These are phyloP conservation scores for Allantophomopsis cytisporea DNA, from an alignment of 2,329 filamentous ascomycete species.

Conservation along the genomic window DNA sequence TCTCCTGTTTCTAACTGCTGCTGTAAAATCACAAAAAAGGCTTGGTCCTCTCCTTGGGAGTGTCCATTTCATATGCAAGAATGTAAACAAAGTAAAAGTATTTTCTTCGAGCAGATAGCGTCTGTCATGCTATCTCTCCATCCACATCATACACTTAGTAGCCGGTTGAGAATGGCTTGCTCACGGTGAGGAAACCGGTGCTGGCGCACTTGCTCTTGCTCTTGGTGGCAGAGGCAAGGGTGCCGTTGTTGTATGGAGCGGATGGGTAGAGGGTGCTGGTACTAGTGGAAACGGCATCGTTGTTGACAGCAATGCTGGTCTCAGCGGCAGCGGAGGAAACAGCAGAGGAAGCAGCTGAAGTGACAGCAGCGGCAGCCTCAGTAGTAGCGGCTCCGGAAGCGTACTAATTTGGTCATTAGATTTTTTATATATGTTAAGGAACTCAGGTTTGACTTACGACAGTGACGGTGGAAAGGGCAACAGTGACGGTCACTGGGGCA, in stretches of 20 bases:
- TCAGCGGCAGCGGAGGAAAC: background rate
- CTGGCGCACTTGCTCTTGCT: conserved; percentile 11
- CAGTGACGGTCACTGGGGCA: background rate
- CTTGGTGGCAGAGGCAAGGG: conserved; percentile 5
- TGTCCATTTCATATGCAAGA: too few relatives aligned
- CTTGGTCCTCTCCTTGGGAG: too few relatives aligned
- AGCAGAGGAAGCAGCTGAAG: background rate
- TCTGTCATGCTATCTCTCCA: too few relatives aligned
- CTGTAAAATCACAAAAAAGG: too few relatives aligned
- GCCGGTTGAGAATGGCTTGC: conserved; percentile 5
- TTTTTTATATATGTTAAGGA: too few relatives aligned
- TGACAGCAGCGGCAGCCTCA: background rate
- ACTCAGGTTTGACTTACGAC: too few relatives aligned
- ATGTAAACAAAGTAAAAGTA: too few relatives aligned
- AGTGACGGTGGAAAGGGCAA: background rate
- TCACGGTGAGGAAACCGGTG: conserved; percentile 12
- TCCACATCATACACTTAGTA: background rate
- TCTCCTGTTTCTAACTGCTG: too few relatives aligned
- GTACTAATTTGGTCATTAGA: too few relatives aligned
- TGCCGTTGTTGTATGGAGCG: conserved; percentile 13
- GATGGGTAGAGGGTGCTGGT: background rate
- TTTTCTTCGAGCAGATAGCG: too few relatives aligned
- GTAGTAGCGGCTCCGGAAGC: background rate
- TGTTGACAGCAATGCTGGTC: background rate
- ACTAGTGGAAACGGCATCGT: background rate